These are phyloP conservation scores for Phialemoniopsis sp. DNA, from an alignment of 2,329 filamentous ascomycete genomes.

Conservation along the genomic window DNA sequence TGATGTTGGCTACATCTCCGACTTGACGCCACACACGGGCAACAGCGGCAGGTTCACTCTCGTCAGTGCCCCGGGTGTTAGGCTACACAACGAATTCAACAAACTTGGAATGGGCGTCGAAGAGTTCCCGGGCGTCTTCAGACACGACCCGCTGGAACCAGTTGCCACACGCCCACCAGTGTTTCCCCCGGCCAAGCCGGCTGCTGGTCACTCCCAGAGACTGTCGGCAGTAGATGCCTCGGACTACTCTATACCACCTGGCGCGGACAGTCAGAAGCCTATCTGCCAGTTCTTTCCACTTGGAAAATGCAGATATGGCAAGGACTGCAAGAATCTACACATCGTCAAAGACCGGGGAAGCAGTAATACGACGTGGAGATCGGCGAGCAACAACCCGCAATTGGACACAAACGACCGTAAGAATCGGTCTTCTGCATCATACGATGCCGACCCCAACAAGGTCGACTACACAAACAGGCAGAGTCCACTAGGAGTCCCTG, in stretches of 20 bases:
- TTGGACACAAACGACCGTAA: conserved; percentile 1
- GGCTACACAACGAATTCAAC: conserved; percentile 48
- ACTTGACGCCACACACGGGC: conserved; percentile 48
- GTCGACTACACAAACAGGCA: too few relatives aligned
- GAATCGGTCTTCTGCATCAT: conserved; percentile 1
- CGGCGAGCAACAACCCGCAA: conserved; percentile 1
- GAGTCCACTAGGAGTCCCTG: neutral
- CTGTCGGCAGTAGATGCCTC: too few relatives aligned
- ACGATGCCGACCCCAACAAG: neutral
- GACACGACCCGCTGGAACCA: conserved; percentile 13
- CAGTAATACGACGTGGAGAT: too few relatives aligned
- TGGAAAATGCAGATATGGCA: conserved; percentile 23
- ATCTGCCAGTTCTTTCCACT: conserved; percentile 17
- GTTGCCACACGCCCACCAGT: neutral
- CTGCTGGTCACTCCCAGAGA: too few relatives aligned
- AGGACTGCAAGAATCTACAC: conserved; percentile 20
- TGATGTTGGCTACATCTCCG: conserved; percentile 52
- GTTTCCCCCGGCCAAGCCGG: too few relatives aligned
- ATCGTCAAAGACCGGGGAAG: conserved; percentile 1
- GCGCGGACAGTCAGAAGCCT: conserved; percentile 10
- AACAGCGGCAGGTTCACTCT: conserved; percentile 49
- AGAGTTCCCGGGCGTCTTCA: conserved; percentile 49
- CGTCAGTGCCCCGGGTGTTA: conserved; percentile 37
- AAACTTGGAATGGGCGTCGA: conserved; percentile 45
- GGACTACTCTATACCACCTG: neutral